These are phyloP conservation scores for Vaccinium myrtillus DNA, from an alignment of 148 eudicot species.

Conservation along the genomic window DNA sequence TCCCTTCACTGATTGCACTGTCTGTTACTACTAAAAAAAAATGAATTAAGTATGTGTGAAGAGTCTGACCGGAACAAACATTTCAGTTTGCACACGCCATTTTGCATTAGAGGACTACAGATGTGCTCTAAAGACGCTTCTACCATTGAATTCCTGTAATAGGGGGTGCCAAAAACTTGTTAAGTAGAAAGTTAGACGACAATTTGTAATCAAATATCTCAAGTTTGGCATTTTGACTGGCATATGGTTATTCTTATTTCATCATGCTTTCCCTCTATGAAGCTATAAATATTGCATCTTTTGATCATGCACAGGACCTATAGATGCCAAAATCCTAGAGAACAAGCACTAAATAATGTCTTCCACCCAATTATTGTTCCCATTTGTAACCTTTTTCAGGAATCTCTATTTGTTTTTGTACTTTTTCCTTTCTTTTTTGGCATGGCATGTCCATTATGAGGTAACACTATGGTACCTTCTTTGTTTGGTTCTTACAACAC, in stretches of 20 bases:
- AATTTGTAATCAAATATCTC: constrained; percentile 3
- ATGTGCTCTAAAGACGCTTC: constrained; percentile 35
- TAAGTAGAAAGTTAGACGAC: constrained; percentile 19
- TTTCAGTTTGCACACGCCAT: background rate
- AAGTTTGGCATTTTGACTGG: background rate
- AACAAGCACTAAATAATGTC: no score
- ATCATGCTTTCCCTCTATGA: background rate
- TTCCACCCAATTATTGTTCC: no score
- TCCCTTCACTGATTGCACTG: no score
- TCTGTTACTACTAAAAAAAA: background rate
- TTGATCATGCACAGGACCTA: background rate
- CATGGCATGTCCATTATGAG: no score
- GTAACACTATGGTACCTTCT: no score
- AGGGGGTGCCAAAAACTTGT: constrained; percentile 28
- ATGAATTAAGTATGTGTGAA: background rate
- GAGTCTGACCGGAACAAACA: background rate
- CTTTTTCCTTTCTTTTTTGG: no score
- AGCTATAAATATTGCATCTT: background rate
- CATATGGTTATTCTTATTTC: background rate
- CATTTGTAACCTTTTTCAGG: no score
- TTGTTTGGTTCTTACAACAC: no score
- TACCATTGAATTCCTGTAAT: constrained; percentile 29
- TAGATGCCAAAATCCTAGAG: background rate
- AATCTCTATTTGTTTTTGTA: no score
- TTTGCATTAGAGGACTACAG: background rate